Percentiles rank a stretch among this genome's conserved stretches.
Conservation (phyloP, 257 asterid species). For the Lithospermum erythrorhizon region DNA sequence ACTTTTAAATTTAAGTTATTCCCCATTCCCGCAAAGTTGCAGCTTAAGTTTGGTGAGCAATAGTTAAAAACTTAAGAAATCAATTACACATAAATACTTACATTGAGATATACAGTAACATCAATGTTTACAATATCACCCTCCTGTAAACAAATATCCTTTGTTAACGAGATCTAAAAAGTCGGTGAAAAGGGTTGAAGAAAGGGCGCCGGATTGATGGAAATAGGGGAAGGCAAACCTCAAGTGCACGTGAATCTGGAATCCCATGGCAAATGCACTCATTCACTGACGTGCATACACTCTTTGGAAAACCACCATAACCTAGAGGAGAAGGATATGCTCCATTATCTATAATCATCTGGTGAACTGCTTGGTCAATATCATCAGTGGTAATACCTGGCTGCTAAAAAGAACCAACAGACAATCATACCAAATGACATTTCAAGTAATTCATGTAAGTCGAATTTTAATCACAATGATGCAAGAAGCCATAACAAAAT, state of each 20-base stretch:
- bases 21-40: too few relatives aligned
- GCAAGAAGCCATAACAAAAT: neutral
- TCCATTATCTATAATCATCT: constrained; percentile 83
- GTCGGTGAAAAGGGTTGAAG: neutral
- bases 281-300: constrained; percentile 96
- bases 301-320: constrained; percentile 96
- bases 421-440: constrained; percentile 2
- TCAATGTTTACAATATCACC: constrained; percentile 96
- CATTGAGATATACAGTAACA: constrained; percentile 91
- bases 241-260: constrained; percentile 90
- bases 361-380: constrained; percentile 89
- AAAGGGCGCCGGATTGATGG: neutral
- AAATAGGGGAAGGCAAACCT: constrained; percentile 35
- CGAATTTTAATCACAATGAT: neutral
- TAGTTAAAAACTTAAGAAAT: too few relatives aligned
- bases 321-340: constrained; percentile 99
- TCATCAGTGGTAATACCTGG: constrained; percentile 97
- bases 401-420: constrained; percentile 50
- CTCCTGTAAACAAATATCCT: constrained; percentile 47
- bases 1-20: too few relatives aligned
- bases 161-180: constrained; percentile 2
- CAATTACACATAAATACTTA: constrained; percentile 28
- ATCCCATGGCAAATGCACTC: constrained; percentile 99
- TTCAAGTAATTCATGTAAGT: neutral
- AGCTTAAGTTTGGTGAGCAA: too few relatives aligned